phyloP scores from a whole-genome alignment of 345 rosid genomes.

The Brassica carinata region DNA sequence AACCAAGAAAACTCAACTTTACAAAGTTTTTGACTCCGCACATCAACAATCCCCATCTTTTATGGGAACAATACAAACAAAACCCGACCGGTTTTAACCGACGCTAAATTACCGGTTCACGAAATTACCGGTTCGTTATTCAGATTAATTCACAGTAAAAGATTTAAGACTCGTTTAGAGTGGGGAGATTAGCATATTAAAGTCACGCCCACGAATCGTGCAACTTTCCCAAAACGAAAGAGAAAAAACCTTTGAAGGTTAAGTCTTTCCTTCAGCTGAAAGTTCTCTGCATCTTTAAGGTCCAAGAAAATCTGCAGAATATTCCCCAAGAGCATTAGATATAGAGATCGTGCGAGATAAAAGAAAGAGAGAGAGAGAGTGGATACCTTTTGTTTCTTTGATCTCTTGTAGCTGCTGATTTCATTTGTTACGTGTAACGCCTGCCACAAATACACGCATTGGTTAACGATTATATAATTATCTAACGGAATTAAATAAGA shows the following conservation, averaged over 20 bases:
- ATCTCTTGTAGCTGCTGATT: constrained; percentile 50
- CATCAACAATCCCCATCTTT: not conserved
- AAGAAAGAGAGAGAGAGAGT: not conserved
- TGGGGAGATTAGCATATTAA: not conserved
- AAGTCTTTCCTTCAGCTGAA: constrained; percentile 59
- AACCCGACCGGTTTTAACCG: not conserved
- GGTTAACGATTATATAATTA: constrained; percentile 1
- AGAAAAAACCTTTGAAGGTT: constrained; percentile 54
- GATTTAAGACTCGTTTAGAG: not conserved
- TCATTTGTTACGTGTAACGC: constrained; percentile 42
- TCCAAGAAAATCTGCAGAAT: constrained; percentile 66
- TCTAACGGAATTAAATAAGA: not conserved
- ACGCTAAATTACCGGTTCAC: constrained; percentile 9
- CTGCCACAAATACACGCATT: constrained; percentile 43
- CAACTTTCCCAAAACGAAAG: not conserved
- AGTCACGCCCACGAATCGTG: not conserved
- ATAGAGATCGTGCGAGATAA: not conserved
- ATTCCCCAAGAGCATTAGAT: not conserved
- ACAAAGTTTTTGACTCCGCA: not conserved
- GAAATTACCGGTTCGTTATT: not conserved
- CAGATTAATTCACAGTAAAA: not conserved
- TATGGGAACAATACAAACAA: not conserved
- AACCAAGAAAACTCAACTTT: constrained; percentile 7
- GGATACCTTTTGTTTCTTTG: constrained; percentile 66
- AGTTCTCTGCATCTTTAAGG: constrained; percentile 65